phyloP scores from a whole-genome alignment of 2,329 filamentous ascomycete genomes.

The Delphinella strobiligena region DNA sequence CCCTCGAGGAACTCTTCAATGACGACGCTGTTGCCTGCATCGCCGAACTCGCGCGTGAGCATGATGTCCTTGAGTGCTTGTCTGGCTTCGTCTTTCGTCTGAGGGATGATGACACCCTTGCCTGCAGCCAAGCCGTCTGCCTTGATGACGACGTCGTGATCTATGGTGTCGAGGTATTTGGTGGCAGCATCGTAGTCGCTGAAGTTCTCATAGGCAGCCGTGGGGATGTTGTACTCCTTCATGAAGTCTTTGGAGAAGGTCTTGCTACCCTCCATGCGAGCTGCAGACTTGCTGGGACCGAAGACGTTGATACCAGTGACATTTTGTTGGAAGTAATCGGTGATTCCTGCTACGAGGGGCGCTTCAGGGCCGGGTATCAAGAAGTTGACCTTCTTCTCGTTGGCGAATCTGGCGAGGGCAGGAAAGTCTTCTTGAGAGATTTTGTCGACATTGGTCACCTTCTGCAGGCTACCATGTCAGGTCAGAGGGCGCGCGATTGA shows the following conservation, averaged over 20 bases:
- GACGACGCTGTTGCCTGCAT: constrained; percentile 80
- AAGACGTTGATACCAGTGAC: constrained; percentile 57
- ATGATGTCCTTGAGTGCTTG: constrained; percentile 79
- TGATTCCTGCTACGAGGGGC: constrained; percentile 83
- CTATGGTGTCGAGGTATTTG: constrained; percentile 59
- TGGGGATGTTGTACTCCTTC: constrained; percentile 80
- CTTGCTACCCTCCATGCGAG: constrained; percentile 90
- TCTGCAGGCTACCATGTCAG: constrained; percentile 16
- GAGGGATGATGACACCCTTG: constrained; percentile 87
- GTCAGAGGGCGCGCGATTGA: constrained; percentile 9
- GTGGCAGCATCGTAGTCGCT: constrained; percentile 19
- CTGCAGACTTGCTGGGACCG: constrained; percentile 73
- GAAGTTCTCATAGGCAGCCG: constrained; percentile 84
- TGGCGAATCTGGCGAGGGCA: constrained; percentile 62
- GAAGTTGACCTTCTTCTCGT: constrained; percentile 62
- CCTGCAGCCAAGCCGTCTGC: constrained; percentile 83
- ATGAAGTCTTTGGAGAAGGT: constrained; percentile 98
- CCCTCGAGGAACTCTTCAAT: constrained; percentile 90
- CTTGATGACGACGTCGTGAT: constrained; percentile 80
- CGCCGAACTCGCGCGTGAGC: constrained; percentile 74
- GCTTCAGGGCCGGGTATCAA: constrained; percentile 86
- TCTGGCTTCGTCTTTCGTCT: constrained; percentile 70
- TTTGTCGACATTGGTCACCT: constrained; percentile 47
- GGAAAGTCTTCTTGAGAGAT: constrained; percentile 68
- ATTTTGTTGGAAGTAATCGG: constrained; percentile 58